Base-by-base conservation (phyloP, 495 filamentous ascomycete species). In the Annulohypoxylon maeteangense region DNA sequence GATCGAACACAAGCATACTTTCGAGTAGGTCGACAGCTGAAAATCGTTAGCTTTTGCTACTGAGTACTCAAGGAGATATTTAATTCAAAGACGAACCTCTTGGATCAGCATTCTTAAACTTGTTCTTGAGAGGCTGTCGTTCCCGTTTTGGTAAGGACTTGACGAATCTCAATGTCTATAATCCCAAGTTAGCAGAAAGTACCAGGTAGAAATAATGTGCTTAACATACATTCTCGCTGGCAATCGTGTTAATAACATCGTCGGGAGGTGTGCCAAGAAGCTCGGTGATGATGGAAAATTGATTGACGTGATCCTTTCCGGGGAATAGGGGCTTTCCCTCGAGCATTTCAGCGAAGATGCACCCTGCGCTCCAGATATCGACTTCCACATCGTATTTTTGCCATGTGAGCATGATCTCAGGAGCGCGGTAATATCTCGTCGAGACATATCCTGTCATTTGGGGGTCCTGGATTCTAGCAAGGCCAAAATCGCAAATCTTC, bases 361-460 rank as follows among this genome's bases (percentile, higher is more conserved):
- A 99, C 61, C 95, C 95, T 8, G 96, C 95, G 77, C 95, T 98
- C 95, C 95, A 99, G 75, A 99, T 97, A 80, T 99, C 95, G 55
- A 99, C 95, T 84, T 98, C 96, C 47, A 98, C 93, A 75, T 99
- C 95, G 81, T 99, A 99, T 82, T 98, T 99, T 81, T 99, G 95
- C 95, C 95, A 99, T 47, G 95, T 99, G 75, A 99, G 93, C 95
- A 99, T 99, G 78, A 99, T 99, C 81, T 99, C 95, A 14, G 95
- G 95, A 4, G 95, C 95, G 54, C 95, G 91, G 84, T 99, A 99
- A 86, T 99, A 99, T 83, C 95, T 87, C 56, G 95, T 99, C 53
- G 95, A 99, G 44, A 99, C 95, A 77, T 99, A 99, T 75, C 95
- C 95, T 40, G 95, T 99, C 95, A 99, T 99, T 81, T 99, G 95